Evolutionary conservation across 2,329 filamentous ascomycete species (phyloP).

Genomic region (Xylaria arbuscula): DNA sequence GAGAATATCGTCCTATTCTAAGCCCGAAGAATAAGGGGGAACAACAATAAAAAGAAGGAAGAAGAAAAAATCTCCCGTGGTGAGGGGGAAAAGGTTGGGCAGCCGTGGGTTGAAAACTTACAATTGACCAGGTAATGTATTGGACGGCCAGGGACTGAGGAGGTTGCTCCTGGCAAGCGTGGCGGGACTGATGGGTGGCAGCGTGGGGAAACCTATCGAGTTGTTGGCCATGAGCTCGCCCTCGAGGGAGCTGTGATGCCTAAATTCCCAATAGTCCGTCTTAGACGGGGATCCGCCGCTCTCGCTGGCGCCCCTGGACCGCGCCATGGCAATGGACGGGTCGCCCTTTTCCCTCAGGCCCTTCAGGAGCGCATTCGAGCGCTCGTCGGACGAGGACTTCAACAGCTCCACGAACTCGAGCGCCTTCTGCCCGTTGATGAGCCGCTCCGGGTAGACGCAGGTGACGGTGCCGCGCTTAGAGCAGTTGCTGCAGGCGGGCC

Average conservation of each 20-base stretch:
- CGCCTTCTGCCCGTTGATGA: constrained; percentile 33
- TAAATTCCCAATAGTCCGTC: not conserved
- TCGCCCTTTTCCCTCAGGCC: constrained; percentile 42
- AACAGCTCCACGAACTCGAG: constrained; percentile 46
- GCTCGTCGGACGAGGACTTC: constrained; percentile 37
- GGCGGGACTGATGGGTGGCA: constrained; percentile 28
- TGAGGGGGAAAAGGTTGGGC: not conserved
- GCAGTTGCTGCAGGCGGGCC: constrained; percentile 40
- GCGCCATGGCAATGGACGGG: constrained; percentile 39
- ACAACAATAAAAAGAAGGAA: too few relatives aligned
- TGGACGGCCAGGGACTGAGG: constrained; percentile 12
- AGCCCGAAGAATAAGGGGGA: not conserved
- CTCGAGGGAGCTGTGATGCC: constrained; percentile 32
- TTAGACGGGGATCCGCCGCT: not conserved
- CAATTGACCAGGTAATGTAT: not conserved
- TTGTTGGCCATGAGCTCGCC: constrained; percentile 45
- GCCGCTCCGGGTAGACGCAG: constrained; percentile 39
- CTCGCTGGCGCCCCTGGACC: constrained; percentile 30
- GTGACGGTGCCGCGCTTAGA: constrained; percentile 27
- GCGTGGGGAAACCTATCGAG: constrained; percentile 41
- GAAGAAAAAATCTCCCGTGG: not conserved
- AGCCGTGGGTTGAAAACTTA: constrained; percentile 17
- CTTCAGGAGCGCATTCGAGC: constrained; percentile 40
- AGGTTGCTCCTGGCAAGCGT: constrained; percentile 27
- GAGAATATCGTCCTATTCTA: not conserved